Conservation (phyloP, 495 filamentous ascomycete species). For the Aspergillus steynii region DNA sequence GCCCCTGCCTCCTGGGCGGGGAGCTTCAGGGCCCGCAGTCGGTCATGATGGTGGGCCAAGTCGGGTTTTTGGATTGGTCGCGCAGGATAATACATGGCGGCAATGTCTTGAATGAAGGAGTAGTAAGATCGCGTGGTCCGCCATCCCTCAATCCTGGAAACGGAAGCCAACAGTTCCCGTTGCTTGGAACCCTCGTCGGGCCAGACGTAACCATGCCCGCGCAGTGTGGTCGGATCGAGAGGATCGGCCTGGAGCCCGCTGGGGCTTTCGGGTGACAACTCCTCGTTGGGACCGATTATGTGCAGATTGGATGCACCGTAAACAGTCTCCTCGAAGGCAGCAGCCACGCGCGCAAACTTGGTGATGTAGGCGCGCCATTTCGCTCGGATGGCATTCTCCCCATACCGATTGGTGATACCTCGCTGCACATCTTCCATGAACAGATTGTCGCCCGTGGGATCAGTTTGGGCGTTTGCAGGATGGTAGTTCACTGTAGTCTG, state of each 20-base stretch:
- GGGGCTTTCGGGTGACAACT: conserved; percentile 47
- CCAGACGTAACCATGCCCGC: conserved; percentile 96
- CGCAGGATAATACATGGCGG: conserved; percentile 49
- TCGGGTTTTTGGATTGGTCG: conserved; percentile 82
- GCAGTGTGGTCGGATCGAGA: conserved; percentile 58
- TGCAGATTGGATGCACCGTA: conserved; percentile 91
- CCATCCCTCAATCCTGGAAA: conserved; percentile 94
- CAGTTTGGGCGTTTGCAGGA: conserved; percentile 47
- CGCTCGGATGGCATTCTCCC: conserved; percentile 83
- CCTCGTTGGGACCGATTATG: conserved; percentile 66
- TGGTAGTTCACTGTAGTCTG: conserved; percentile 60
- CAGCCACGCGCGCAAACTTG: conserved; percentile 87
- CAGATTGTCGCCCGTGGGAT: conserved; percentile 82
- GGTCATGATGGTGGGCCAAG: conserved; percentile 88
- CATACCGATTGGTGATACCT: conserved; percentile 81
- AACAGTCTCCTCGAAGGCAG: conserved; percentile 92
- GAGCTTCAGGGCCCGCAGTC: conserved; percentile 75
- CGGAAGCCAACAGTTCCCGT: conserved; percentile 83
- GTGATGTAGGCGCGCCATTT: conserved; percentile 90
- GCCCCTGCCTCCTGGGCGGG: conserved; percentile 67
- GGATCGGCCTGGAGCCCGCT: conserved; percentile 45
- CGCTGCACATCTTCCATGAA: conserved; percentile 86
- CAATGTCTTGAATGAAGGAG: conserved; percentile 83
- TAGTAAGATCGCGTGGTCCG: conserved; percentile 92
- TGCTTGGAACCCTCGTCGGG: conserved; percentile 74